Base-by-base conservation (phyloP, 163 green algal genomes). In the Chlorella variabilis region DNA sequence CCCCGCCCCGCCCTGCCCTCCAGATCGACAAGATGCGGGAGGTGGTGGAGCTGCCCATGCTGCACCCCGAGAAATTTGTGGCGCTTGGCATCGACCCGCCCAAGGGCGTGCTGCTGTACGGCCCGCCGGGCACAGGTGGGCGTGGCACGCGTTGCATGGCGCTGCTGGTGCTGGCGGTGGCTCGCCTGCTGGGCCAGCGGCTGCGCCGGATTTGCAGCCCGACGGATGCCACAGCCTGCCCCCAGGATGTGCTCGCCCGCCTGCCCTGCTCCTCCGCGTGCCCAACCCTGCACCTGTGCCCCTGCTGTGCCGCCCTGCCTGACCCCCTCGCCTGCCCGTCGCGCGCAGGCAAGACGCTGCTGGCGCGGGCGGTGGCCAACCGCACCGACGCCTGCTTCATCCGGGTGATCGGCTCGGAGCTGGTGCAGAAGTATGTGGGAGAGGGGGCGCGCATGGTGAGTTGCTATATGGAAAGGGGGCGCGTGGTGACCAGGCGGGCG, bases 371-470 rank as follows among this genome's bases (percentile, higher is more conserved):
- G 38, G 97, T 99, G 39, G 97, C 97, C n/a, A 99, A 99, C 90
- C 91, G 97, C 78, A 99, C 97, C 21, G 97, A 99, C 85, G 97
- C 97, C 9, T 99, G 97, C 92, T 99, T 99, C 91, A 99, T 99
- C 84, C 92, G 97, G 36, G 97, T 99, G 31, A 99, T 99, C 77
- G 97, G 97, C 75, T 94, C 81, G 48, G 97, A 99, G 89, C 92
- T 99, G 67, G 97, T 99, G 76, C 97, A 99, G 86, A 99, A 99
- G 89, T 99, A 99, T 82, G 97, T 99, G 38, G 97, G 97, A 29
- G 97, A 99, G 89, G 96, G 97, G 38, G 96, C 97, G 13, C 90
- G 97, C 86, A 98, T 99, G 95, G 97, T 99, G 75, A 92, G 96
- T 5, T n/a, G 18, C 54, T 6, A 15, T 11, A 15, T 54, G 11